Evolutionary conservation across 1,284 basidiomycete species (phyloP).

Genomic region (Fomitiporia mediterranea): DNA sequence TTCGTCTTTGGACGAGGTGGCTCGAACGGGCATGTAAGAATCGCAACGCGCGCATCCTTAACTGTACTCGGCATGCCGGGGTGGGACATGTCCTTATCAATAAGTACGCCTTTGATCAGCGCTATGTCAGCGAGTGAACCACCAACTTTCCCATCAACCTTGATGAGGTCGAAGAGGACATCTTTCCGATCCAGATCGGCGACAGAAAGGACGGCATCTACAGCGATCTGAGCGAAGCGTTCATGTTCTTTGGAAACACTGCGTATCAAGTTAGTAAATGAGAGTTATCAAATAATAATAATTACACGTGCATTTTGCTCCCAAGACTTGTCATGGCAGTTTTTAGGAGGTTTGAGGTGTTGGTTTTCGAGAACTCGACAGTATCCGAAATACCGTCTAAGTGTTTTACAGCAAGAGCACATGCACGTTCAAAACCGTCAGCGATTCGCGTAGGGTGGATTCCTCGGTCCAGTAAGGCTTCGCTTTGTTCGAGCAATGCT

Average conservation of each 20-base stretch:
- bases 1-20: slow-evolving; percentile 99
- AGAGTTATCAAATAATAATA: background rate
- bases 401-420: slow-evolving; percentile 55
- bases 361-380: slow-evolving; percentile 78
- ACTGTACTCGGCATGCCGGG: slow-evolving; percentile 94
- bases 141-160: slow-evolving; percentile 98
- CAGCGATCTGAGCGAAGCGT: slow-evolving; percentile 96
- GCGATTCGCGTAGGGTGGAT: slow-evolving; percentile 72
- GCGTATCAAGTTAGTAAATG: background rate
- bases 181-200: slow-evolving; percentile 94
- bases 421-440: slow-evolving; percentile 23
- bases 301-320: slow-evolving; percentile 79
- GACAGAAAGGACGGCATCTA: slow-evolving; percentile 93
- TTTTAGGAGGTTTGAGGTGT: slow-evolving; percentile 87
- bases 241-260: slow-evolving; percentile 96
- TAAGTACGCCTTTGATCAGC: slow-evolving; percentile 91
- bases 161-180: slow-evolving; percentile 98
- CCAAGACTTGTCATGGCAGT: slow-evolving; percentile 95
- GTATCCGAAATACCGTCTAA: slow-evolving; percentile 92
- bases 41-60: slow-evolving; percentile 88
- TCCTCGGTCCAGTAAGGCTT: slow-evolving; percentile 90
- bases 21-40: slow-evolving; percentile 98
- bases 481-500: slow-evolving; percentile 88
- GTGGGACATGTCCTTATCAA: slow-evolving; percentile 99
- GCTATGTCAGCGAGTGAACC: slow-evolving; percentile 93